phyloP scores from a whole-genome alignment of 495 filamentous ascomycete species.

The Penicillium longicatenatum region DNA sequence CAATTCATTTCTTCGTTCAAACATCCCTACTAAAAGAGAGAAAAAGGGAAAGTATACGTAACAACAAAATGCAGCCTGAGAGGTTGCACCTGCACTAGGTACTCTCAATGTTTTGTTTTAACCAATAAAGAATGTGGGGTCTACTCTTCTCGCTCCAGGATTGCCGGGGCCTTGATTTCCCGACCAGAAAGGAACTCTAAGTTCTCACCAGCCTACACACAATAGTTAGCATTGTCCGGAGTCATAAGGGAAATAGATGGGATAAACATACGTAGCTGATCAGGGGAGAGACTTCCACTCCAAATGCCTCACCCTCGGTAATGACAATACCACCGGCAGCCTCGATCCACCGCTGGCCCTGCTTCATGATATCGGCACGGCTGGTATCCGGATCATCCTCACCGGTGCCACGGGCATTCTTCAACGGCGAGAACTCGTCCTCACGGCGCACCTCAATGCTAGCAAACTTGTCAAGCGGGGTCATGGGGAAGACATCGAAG shows the following conservation, averaged over 20 bases:
- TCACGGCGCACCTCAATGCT: slow-evolving; percentile 94
- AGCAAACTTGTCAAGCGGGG: slow-evolving; percentile 85
- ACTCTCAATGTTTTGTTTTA: slow-evolving; percentile 4
- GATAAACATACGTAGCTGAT: slow-evolving; percentile 85
- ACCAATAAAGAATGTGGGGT: slow-evolving; percentile 5
- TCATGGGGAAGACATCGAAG: slow-evolving; percentile 95
- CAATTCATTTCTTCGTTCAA: slow-evolving; percentile 30
- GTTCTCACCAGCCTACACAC: slow-evolving; percentile 79
- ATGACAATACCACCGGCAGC: slow-evolving; percentile 75
- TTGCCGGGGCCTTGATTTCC: slow-evolving; percentile 73
- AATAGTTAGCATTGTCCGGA: slow-evolving; percentile 29
- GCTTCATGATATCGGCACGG: slow-evolving; percentile 81
- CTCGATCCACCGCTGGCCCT: slow-evolving; percentile 83
- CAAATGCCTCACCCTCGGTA: slow-evolving; percentile 65
- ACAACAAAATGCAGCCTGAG: background rate
- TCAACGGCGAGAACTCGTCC: slow-evolving; percentile 97
- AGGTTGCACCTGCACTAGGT: slow-evolving; percentile 1
- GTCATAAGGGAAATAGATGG: slow-evolving; percentile 10
- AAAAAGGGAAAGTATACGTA: background rate
- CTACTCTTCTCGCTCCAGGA: slow-evolving; percentile 72
- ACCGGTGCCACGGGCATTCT: slow-evolving; percentile 89
- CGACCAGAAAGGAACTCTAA: slow-evolving; percentile 74
- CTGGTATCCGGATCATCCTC: slow-evolving; percentile 96
- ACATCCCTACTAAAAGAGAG: slow-evolving; percentile 6
- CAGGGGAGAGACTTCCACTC: slow-evolving; percentile 89